phyloP scores from a whole-genome alignment of 2,329 filamentous ascomycete species.

The Fusarium tupiense region DNA sequence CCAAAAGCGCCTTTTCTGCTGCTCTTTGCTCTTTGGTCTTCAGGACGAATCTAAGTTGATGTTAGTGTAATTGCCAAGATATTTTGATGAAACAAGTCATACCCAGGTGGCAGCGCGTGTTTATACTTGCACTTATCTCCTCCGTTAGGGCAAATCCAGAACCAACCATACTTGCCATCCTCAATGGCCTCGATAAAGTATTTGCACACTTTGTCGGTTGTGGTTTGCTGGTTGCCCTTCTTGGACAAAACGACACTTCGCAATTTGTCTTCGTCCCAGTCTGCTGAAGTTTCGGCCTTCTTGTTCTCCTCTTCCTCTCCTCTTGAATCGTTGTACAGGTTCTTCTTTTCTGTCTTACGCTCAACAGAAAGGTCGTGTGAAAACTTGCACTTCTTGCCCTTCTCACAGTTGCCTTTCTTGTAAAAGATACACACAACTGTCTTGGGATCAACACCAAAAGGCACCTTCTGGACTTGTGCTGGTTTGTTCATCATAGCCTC shows the following conservation, averaged over 20 bases:
- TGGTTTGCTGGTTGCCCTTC: slow-evolving; percentile 95
- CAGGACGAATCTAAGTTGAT: slow-evolving; percentile 77
- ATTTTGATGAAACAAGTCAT: slow-evolving; percentile 53
- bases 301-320: slow-evolving; percentile 77
- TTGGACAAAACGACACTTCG: slow-evolving; percentile 91
- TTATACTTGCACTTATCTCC: slow-evolving; percentile 99
- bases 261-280: slow-evolving; percentile 98
- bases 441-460: slow-evolving; percentile 97
- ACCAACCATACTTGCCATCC: slow-evolving; percentile 99
- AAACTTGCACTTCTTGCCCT: slow-evolving; percentile 98
- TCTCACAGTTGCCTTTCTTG: slow-evolving; percentile 97
- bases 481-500: slow-evolving; percentile 89
- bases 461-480: slow-evolving; percentile 95
- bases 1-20: slow-evolving; percentile 93
- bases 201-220: slow-evolving; percentile 99
- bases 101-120: slow-evolving; percentile 94
- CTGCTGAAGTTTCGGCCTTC: slow-evolving; percentile 90
- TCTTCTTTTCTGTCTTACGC: slow-evolving; percentile 91
- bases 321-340: slow-evolving; percentile 86
- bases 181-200: slow-evolving; percentile 97
- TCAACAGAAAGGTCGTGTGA: slow-evolving; percentile 90
- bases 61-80: slow-evolving; percentile 36
- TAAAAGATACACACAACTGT: slow-evolving; percentile 96
- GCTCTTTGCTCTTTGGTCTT: slow-evolving; percentile 98
- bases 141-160: slow-evolving; percentile 97